Conservation (phyloP, 1,284 basidiomycete genomes). For the Ceratobasidium sp. region DNA sequence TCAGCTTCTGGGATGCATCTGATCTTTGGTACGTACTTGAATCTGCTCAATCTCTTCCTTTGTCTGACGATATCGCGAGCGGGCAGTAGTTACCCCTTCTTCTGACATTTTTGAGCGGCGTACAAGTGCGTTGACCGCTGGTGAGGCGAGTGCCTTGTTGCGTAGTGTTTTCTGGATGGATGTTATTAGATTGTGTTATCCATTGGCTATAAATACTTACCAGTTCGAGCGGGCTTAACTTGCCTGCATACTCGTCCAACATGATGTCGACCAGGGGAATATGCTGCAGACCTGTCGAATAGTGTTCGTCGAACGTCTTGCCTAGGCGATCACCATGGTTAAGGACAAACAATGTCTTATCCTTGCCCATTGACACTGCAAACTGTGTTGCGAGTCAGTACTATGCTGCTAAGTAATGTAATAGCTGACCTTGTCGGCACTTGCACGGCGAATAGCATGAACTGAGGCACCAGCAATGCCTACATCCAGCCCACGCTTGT, state of each 20-base stretch:
- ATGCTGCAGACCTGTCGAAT: background rate
- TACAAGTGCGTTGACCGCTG: too few species aligned
- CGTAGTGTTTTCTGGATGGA: background rate
- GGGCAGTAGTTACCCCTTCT: too few species aligned
- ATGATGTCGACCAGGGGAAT: background rate
- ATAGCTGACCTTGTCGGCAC: background rate
- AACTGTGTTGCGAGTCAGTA: background rate
- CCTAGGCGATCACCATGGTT: conserved; percentile 1
- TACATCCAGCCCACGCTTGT: too few species aligned
- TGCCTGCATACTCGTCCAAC: background rate
- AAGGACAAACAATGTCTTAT: background rate
- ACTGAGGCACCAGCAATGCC: background rate
- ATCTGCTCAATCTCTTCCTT: too few species aligned
- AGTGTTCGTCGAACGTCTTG: background rate
- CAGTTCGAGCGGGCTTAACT: background rate
- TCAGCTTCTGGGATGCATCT: too few species aligned
- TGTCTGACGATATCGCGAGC: too few species aligned
- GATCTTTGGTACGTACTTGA: too few species aligned
- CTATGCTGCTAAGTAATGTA: too few species aligned
- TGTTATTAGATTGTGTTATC: too few species aligned
- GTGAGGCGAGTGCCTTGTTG: background rate
- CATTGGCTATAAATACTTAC: background rate
- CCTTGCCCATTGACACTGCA: background rate
- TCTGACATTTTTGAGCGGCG: too few species aligned
- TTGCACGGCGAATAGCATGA: background rate